Percentiles rank a stretch among this genome's conserved stretches.
phyloP scores from a whole-genome alignment of 345 rosid genomes.

The Eucalyptus tenuipes region DNA sequence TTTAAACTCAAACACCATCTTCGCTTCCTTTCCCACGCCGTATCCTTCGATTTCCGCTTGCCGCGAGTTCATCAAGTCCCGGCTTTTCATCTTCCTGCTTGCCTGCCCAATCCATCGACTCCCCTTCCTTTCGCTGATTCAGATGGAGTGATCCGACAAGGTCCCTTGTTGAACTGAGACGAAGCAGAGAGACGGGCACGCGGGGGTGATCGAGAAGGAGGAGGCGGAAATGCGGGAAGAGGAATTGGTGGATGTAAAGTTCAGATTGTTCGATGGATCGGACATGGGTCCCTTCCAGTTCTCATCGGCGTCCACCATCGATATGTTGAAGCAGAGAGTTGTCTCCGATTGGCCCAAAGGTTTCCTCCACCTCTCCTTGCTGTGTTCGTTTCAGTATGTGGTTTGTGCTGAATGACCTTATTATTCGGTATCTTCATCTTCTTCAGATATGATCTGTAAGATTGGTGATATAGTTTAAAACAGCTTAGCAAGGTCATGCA shows the following conservation, averaged over 20 bases:
- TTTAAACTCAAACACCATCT: background rate
- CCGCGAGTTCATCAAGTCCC: background rate
- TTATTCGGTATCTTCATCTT: too few relatives aligned
- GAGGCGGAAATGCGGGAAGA: conserved; percentile 68
- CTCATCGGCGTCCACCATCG: conserved; percentile 75
- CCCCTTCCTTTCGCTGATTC: background rate
- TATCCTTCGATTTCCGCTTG: background rate
- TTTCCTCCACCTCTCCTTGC: too few relatives aligned
- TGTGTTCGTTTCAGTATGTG: too few relatives aligned
- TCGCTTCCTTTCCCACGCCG: background rate
- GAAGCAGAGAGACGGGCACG: background rate
- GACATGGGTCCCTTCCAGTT: conserved; percentile 88
- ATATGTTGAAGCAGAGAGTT: conserved; percentile 13
- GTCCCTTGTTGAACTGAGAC: background rate
- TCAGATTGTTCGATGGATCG: conserved; percentile 86
- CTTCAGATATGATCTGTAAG: too few relatives aligned
- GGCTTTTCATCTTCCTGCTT: background rate
- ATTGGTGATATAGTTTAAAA: too few relatives aligned
- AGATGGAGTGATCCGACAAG: background rate
- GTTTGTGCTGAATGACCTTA: too few relatives aligned
- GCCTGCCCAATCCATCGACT: background rate
- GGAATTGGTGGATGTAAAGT: conserved; percentile 70
- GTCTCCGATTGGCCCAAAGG: too few relatives aligned
- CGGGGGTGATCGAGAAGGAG: conserved; percentile 1
- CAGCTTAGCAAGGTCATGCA: background rate